phyloP scores from a whole-genome alignment of 2,329 filamentous ascomycete genomes.

The Ilyonectria sp. region DNA sequence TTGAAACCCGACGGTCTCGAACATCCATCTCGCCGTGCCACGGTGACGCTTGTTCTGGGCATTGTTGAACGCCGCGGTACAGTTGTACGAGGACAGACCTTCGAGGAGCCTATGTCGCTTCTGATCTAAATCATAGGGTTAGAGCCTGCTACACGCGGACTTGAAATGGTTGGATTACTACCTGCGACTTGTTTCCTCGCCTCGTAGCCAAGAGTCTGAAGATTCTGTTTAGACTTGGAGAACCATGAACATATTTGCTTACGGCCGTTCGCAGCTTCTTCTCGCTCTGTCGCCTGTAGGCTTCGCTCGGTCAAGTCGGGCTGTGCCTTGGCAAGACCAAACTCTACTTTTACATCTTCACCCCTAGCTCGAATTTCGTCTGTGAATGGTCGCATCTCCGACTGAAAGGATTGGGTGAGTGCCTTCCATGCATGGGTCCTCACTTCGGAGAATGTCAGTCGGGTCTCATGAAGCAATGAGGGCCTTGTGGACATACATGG shows the following conservation, averaged over 20 bases:
- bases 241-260: conserved; percentile 13
- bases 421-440: conserved; percentile 21
- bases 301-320: conserved; percentile 18
- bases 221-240: not conserved
- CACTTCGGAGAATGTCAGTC: not conserved
- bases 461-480: not conserved
- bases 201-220: not conserved
- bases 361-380: conserved; percentile 31
- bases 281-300: conserved; percentile 16
- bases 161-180: not conserved
- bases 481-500: conserved; percentile 1
- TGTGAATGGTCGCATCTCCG: conserved; percentile 24
- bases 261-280: conserved; percentile 17
- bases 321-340: conserved; percentile 24
- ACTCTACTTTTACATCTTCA: conserved; percentile 3
- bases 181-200: not conserved
- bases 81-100: conserved; percentile 23
- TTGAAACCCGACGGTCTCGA: conserved; percentile 7
- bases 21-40: conserved; percentile 29
- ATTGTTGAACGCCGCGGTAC: conserved; percentile 19
- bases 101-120: not conserved
- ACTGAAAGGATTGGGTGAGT: conserved; percentile 30
- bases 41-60: conserved; percentile 31
- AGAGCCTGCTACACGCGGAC: not conserved
- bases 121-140: not conserved